Percentiles rank a stretch among this genome's conserved stretches.
Evolutionary conservation across 2,329 filamentous ascomycete species (phyloP).

Genomic region (Penicillium sp.): DNA sequence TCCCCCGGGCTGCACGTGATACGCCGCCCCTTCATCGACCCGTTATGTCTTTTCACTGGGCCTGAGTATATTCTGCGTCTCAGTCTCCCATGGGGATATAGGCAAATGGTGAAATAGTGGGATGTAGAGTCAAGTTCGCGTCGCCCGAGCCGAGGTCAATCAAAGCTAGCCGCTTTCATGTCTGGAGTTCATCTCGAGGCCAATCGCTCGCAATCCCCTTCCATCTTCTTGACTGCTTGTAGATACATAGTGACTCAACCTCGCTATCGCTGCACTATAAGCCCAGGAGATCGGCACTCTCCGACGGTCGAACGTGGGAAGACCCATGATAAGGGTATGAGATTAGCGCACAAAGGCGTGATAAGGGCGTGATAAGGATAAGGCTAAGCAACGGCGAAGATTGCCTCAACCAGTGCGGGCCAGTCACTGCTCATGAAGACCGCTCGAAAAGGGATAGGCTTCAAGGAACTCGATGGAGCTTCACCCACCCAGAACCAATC

Average conservation of each 20-base stretch:
- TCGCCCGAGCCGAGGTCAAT: too few relatives aligned
- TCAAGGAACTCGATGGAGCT: constrained; percentile 8
- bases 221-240: too few relatives aligned
- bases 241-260: too few relatives aligned
- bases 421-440: neutral
- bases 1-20: neutral
- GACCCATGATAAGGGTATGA: neutral
- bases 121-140: too few relatives aligned
- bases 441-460: neutral
- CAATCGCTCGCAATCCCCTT: too few relatives aligned
- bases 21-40: too few relatives aligned
- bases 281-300: neutral
- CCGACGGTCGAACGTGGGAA: neutral
- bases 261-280: neutral
- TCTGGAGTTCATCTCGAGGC: too few relatives aligned
- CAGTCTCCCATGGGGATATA: too few relatives aligned
- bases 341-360: neutral
- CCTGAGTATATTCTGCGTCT: too few relatives aligned
- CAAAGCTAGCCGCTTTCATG: too few relatives aligned
- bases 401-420: neutral
- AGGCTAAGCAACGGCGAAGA: neutral
- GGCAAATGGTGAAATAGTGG: too few relatives aligned
- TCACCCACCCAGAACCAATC: constrained; percentile 12
- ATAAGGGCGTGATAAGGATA: neutral
- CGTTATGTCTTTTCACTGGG: too few relatives aligned